Evolutionary conservation across 805 yeast genomes (phyloP).

Genomic region (Blastobotrys muscicola): DNA sequence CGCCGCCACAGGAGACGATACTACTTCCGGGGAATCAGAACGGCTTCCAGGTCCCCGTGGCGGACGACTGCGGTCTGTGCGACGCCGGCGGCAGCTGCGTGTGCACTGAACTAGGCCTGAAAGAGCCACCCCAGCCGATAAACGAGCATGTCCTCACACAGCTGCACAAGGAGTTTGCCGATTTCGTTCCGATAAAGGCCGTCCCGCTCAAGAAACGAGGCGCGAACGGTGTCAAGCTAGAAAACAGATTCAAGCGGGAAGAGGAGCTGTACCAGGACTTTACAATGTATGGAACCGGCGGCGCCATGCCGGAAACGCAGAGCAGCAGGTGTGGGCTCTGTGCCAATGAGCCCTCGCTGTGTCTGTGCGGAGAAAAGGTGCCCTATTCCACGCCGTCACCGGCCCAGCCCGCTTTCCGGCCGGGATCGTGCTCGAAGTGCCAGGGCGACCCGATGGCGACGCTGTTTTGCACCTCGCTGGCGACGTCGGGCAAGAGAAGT

Average conservation of each 20-base stretch:
- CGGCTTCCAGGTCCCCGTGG: background rate
- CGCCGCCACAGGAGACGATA: background rate
- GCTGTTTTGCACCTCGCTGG: conserved; percentile 58
- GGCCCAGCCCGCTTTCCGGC: conserved; percentile 23
- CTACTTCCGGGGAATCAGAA: conserved; percentile 1
- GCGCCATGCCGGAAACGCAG: background rate
- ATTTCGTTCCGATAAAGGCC: conserved; percentile 54
- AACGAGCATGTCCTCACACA: conserved; percentile 12
- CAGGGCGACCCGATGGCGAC: conserved; percentile 83
- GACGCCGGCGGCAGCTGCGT: conserved; percentile 25
- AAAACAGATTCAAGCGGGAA: conserved; percentile 11
- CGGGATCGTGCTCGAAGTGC: conserved; percentile 79
- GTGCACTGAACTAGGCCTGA: conserved; percentile 26
- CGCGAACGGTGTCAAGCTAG: conserved; percentile 1
- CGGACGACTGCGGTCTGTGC: conserved; percentile 25
- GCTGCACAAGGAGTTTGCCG: conserved; percentile 22
- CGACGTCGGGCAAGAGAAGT: conserved; percentile 1
- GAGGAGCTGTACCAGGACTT: conserved; percentile 7
- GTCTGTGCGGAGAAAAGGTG: conserved; percentile 76
- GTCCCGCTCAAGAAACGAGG: conserved; percentile 40
- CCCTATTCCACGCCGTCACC: background rate
- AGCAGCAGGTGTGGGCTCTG: conserved; percentile 79
- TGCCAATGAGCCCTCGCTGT: conserved; percentile 70
- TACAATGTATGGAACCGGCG: conserved; percentile 1
- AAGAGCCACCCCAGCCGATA: conserved; percentile 20